These are phyloP conservation scores for Malassezia dermatis DNA, from an alignment of 1,284 basidiomycete genomes.

Conservation along the genomic window DNA sequence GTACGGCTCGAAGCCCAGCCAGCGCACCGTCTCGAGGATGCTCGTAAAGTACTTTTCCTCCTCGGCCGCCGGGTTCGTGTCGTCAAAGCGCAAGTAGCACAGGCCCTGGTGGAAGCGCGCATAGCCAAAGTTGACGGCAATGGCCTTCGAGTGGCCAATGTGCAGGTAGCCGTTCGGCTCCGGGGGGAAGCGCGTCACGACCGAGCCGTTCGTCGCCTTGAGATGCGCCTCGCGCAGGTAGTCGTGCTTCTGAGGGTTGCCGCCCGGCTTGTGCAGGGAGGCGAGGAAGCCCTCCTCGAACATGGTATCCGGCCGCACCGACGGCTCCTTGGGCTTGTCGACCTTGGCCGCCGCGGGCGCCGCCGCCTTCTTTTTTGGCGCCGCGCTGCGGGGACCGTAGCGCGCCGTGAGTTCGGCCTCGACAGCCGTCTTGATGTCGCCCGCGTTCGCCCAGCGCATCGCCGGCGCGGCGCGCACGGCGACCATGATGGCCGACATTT, in stretches of 20 bases:
- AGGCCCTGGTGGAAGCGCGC: conserved; percentile 81
- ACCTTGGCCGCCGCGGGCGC: conserved; percentile 11
- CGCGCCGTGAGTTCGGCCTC: conserved; percentile 64
- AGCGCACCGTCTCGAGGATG: conserved; percentile 86
- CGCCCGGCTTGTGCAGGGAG: conserved; percentile 82
- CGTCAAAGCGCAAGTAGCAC: conserved; percentile 90
- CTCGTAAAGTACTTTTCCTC: conserved; percentile 92
- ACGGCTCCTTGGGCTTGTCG: conserved; percentile 10
- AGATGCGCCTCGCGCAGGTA: conserved; percentile 73
- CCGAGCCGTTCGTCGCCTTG: conserved; percentile 66
- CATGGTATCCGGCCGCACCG: conserved; percentile 55
- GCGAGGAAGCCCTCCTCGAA: conserved; percentile 94
- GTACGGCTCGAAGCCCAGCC: conserved; percentile 97
- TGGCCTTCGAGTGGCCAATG: conserved; percentile 92
- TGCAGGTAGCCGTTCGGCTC: conserved; percentile 96
- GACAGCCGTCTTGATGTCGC: conserved; percentile 77
- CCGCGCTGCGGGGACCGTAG: conserved; percentile 58
- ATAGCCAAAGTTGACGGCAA: conserved; percentile 96
- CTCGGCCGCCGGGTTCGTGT: conserved; percentile 97
- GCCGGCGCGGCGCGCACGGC: conserved; percentile 28
- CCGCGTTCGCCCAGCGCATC: conserved; percentile 71
- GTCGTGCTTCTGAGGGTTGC: conserved; percentile 75
- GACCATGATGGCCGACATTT: conserved; percentile 37
- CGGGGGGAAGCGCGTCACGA: conserved; percentile 94
- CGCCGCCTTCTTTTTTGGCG: conserved; percentile 54